phyloP scores from a whole-genome alignment of 129 eudicot genomes.

The Chrysanthemum seticuspe region DNA sequence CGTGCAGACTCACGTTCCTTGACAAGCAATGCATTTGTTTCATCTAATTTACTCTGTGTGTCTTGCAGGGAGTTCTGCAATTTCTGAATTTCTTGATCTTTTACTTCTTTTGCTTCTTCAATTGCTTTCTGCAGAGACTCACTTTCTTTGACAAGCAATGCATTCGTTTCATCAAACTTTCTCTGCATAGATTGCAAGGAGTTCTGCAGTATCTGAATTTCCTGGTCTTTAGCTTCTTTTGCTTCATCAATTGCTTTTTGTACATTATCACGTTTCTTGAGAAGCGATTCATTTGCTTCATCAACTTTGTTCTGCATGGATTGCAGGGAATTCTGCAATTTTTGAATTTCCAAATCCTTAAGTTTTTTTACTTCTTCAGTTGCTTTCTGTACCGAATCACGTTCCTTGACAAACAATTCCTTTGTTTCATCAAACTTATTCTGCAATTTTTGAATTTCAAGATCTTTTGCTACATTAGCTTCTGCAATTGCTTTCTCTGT shows the following conservation, averaged over 20 bases:
- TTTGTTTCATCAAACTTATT: slow-evolving; percentile 60
- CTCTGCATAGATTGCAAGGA: slow-evolving; percentile 60
- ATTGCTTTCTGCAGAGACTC: slow-evolving; percentile 71
- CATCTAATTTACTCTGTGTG: slow-evolving; percentile 67
- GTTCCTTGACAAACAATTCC: slow-evolving; percentile 53
- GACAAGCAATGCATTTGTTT: slow-evolving; percentile 54
- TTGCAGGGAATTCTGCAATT: slow-evolving; percentile 64
- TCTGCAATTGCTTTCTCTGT: slow-evolving; percentile 66
- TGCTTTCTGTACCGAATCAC: slow-evolving; percentile 64
- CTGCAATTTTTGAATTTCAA: slow-evolving; percentile 26
- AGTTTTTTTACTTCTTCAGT: slow-evolving; percentile 67
- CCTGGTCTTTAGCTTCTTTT: slow-evolving; percentile 68
- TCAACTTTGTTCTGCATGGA: slow-evolving; percentile 57
- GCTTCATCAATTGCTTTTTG: slow-evolving; percentile 82
- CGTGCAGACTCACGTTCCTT: slow-evolving; percentile 77
- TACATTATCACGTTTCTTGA: slow-evolving; percentile 61
- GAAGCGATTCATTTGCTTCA: slow-evolving; percentile 56
- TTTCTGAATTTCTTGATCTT: slow-evolving; percentile 64
- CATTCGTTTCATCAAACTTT: slow-evolving; percentile 66
- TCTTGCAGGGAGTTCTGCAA: slow-evolving; percentile 67
- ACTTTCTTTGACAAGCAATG: slow-evolving; percentile 59
- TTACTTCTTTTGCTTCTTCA: slow-evolving; percentile 57
- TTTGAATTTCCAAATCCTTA: slow-evolving; percentile 65
- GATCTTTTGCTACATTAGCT: slow-evolving; percentile 27
- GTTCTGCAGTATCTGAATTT: slow-evolving; percentile 59